Evolutionary conservation across 2,329 filamentous ascomycete species (phyloP), one percentile per base, ranked within the genome.

Genomic region (Aspergillus transmontanensis): DNA sequence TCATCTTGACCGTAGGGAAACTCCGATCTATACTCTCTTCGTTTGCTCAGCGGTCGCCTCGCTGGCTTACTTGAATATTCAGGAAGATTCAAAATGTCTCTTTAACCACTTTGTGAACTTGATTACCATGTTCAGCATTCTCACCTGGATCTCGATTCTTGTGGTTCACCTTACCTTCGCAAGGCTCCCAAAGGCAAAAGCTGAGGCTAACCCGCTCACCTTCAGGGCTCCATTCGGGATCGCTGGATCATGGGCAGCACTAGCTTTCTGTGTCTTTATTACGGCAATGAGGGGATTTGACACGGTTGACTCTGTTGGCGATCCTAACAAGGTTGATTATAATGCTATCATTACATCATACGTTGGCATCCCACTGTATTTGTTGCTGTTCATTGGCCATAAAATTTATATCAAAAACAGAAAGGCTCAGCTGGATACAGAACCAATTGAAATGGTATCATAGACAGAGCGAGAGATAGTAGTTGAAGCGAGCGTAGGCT

Each of bases 201-300:
- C 76, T 83, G 12, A 75, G 88, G 72, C 78, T 79, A 41, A 14
- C 16, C 39, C 16, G 39, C 12, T 77, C 79, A 85, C 87, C 1
- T 93, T 89, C 75, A 83, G 83, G 16, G 90, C 91, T 0, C 92
- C 92, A 0, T 83, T 94, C 16, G 91, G 92, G n/a, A 78, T 88
- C 41, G 85, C 76, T 65, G 92, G 92, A 11, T 92, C 89, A 0
- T 87, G 87, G 72, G 80, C 81, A 63, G 90, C 90, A 0, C 83
- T 95, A 2, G 80, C 83, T 72, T 89, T 93, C 79, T 93, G 90
- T 79, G 83, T 85, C 71, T 74, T 95, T 39, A 90, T 95, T 64
- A 86, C 89, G 1, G 74, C 95, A 57, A 94, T 91, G 72, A 96
- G 95, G 85, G 94, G 93, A 82, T 94, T 88, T 78, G 83, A 86